Evolutionary conservation across 2,329 filamentous ascomycete species (phyloP).

Genomic region (Neocucurbitaria cava): DNA sequence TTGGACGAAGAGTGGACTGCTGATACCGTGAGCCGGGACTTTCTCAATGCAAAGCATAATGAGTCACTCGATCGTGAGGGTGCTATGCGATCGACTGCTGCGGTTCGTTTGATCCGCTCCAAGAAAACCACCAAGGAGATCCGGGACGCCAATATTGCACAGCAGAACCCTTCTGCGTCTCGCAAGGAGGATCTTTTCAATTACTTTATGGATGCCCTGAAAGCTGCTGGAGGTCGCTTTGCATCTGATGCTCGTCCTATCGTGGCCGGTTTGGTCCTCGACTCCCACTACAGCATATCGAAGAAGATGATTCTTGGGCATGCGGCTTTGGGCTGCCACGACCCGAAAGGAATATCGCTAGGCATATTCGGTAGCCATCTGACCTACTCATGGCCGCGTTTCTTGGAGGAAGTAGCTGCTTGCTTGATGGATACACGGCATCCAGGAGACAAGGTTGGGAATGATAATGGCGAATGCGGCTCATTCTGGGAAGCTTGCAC

Average conservation of each 20-base stretch:
- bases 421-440: conserved; percentile 44
- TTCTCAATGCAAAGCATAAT: conserved; percentile 19
- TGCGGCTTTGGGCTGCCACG: conserved; percentile 34
- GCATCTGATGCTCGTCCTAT: conserved; percentile 27
- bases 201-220: conserved; percentile 34
- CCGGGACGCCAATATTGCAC: conserved; percentile 21
- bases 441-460: conserved; percentile 45
- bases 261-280: conserved; percentile 42
- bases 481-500: conserved; percentile 57
- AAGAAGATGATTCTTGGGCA: conserved; percentile 31
- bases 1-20: conserved; percentile 41
- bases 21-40: conserved; percentile 34
- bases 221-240: conserved; percentile 32
- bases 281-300: conserved; percentile 33
- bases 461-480: conserved; percentile 48
- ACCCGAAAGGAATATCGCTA: conserved; percentile 33
- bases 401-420: conserved; percentile 35
- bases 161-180: conserved; percentile 26
- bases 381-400: conserved; percentile 41
- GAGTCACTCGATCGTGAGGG: conserved; percentile 16
- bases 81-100: conserved; percentile 35
- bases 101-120: conserved; percentile 34
- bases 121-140: conserved; percentile 34
- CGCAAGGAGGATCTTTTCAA: conserved; percentile 21
- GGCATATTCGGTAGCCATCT: conserved; percentile 37